phyloP scores from a whole-genome alignment of 2,329 filamentous ascomycete species.

The Alternaria tenuissima region DNA sequence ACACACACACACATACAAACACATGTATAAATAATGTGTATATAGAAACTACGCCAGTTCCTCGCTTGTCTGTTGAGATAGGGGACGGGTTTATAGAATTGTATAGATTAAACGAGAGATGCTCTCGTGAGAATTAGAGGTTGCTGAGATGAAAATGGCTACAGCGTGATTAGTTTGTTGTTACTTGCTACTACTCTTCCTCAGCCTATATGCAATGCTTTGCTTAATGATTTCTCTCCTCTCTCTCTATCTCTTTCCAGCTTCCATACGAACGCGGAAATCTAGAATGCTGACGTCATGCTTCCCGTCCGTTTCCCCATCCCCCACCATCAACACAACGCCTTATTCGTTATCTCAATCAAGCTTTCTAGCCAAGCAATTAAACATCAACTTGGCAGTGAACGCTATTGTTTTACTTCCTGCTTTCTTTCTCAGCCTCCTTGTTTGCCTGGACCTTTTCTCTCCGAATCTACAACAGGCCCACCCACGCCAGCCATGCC shows the following conservation, averaged over 20 bases:
- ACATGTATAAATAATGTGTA: no score
- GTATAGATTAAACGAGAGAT: neutral
- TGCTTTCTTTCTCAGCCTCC: no score
- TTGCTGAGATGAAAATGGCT: neutral
- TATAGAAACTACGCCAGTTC: no score
- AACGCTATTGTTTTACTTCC: neutral
- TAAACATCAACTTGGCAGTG: slow-evolving; percentile 11
- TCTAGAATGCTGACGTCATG: slow-evolving; percentile 3
- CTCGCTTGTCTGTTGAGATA: neutral
- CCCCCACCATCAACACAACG: neutral
- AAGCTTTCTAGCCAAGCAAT: slow-evolving; percentile 1
- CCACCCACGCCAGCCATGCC: slow-evolving; percentile 5
- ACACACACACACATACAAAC: no score
- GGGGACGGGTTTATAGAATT: slow-evolving; percentile 18
- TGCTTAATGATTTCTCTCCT: no score
- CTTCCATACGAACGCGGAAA: no score
- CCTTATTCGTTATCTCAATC: neutral
- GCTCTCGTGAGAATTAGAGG: neutral
- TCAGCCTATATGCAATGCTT: no score
- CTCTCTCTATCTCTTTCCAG: no score
- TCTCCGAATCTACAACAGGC: no score
- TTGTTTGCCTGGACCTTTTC: no score
- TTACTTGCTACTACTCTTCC: no score
- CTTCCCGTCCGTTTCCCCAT: neutral
- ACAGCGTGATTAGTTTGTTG: no score